These are phyloP conservation scores for Beta vulgaris DNA, from an alignment of 148 eudicot species.

Conservation along the genomic window DNA sequence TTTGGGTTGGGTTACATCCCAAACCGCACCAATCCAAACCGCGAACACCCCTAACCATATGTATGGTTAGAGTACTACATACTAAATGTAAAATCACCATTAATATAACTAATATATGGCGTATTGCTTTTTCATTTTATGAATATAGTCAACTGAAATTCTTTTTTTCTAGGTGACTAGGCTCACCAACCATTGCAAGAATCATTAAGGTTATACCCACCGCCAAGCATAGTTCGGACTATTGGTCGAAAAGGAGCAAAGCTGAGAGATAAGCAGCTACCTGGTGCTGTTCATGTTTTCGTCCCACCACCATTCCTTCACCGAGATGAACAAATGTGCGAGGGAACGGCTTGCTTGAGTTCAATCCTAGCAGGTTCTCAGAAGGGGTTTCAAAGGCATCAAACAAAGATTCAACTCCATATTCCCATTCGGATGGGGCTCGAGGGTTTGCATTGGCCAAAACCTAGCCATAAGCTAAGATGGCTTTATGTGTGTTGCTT, in stretches of 20 bases:
- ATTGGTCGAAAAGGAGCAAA: background rate
- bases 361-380: background rate
- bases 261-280: slow-evolving; percentile 3
- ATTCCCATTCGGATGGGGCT: slow-evolving; percentile 14
- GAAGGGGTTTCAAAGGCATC: background rate
- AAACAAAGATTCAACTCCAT: background rate
- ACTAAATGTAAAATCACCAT: no score
- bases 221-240: background rate
- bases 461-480: slow-evolving; percentile 13
- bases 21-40: no score
- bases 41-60: no score
- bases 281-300: background rate
- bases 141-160: no score
- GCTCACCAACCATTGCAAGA: slow-evolving; percentile 13
- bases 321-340: slow-evolving; percentile 5
- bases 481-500: background rate
- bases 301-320: slow-evolving; percentile 1
- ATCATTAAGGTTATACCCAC: slow-evolving; percentile 5
- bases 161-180: slow-evolving; percentile 11
- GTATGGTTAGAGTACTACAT: no score
- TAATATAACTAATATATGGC: no score
- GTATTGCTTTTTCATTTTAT: no score
- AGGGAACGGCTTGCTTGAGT: background rate
- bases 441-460: slow-evolving; percentile 9
- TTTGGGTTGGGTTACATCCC: no score